phyloP scores from a whole-genome alignment of 306 rosid species.

The Prunus salicina region DNA sequence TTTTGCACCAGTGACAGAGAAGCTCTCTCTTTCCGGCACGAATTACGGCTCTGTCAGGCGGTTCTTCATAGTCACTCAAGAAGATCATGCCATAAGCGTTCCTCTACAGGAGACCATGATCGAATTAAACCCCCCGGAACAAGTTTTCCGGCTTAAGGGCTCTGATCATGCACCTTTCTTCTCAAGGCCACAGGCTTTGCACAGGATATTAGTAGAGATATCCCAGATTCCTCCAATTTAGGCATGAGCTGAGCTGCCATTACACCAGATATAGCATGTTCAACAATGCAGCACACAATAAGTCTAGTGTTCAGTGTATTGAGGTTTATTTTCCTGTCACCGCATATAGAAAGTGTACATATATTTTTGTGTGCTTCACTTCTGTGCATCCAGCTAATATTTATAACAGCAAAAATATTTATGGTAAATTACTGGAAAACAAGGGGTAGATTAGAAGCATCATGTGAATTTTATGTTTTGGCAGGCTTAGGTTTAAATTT shows the following conservation, averaged over 20 bases:
- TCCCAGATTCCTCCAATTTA: conserved; percentile 27
- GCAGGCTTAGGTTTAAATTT: too few relatives aligned
- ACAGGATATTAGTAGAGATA: conserved; percentile 64
- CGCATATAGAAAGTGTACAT: not conserved
- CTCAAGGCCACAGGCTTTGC: conserved; percentile 85
- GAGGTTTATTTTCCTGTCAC: not conserved
- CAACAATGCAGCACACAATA: too few relatives aligned
- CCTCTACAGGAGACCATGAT: conserved; percentile 62
- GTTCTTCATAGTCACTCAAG: conserved; percentile 61
- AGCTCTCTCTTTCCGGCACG: conserved; percentile 54
- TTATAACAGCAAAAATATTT: not conserved
- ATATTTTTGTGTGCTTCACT: too few relatives aligned
- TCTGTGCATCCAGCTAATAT: not conserved
- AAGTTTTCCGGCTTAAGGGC: conserved; percentile 57
- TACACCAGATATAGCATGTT: not conserved
- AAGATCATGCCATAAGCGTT: conserved; percentile 63
- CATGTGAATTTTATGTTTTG: not conserved
- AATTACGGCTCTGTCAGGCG: conserved; percentile 68
- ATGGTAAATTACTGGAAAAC: not conserved
- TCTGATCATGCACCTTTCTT: conserved; percentile 78
- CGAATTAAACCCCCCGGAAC: conserved; percentile 53
- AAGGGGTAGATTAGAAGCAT: not conserved
- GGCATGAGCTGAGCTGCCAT: not conserved
- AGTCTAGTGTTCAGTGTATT: too few relatives aligned
- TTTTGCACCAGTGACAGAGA: conserved; percentile 67